Base-by-base conservation (phyloP, 345 rosid species). In the Clausena lansium region DNA sequence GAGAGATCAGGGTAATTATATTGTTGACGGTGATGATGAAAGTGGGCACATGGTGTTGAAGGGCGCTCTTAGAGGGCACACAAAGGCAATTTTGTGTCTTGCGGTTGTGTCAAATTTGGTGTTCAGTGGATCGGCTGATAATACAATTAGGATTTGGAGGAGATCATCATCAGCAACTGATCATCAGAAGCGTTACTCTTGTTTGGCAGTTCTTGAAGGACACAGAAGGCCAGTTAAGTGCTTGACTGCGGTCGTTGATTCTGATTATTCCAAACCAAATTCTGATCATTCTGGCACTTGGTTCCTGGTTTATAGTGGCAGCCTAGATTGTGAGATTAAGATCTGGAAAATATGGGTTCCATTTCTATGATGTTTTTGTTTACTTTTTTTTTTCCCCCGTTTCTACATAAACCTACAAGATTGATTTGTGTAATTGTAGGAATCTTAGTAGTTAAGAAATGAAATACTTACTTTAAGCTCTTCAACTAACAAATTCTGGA, bases 1-100 rank as follows among this genome's bases (percentile, higher is more conserved):
- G 80, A 87, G 82, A 74, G 85, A 63, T 17, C 57, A 52, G 7
- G 63, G 39, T 24, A 62, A 10, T 45, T 45, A 45, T 45, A 45
- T 45, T 55, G 73, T 36, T 9, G 27, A 32, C 32, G 67, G 33
- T 19, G 78, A n/a, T 4, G 84, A 67, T 5, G 84, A 70, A 9
- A 80, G 64, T n/a, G 85, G 50, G 9, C 75, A 76, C 57, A 89
- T 90, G 94, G 84, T 9, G 79, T 74, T 88, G 72, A 82, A 47
- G 24, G 97, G 97, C 38, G 98, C 94, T 41, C 87, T 94, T 35
- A 86, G 94, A 66, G 98, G 98, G 65, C 98, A 92, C 67, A 81
- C 41, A 0, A 86, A 86, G 82, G 91, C 97, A 28, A 85, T 94
- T 9, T 66, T 92, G 79, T 92, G 98, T 80, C 83, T 94, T 79